Evolutionary conservation across 345 rosid species (phyloP).

Genomic region (Populus alba): DNA sequence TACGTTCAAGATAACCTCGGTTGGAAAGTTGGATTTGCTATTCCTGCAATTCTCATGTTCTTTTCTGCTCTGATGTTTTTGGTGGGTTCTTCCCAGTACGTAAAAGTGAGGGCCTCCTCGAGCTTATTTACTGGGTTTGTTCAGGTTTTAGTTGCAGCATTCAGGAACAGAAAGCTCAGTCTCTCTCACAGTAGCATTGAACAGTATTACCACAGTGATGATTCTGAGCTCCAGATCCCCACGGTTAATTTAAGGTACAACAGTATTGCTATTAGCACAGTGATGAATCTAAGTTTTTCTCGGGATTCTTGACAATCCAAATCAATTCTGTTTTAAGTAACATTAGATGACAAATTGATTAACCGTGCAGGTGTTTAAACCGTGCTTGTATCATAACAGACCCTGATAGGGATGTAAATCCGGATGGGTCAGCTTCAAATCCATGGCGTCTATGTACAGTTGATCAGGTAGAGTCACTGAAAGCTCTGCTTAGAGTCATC

Average conservation of each 20-base stretch:
- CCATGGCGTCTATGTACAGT: constrained; percentile 44
- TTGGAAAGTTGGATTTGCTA: neutral
- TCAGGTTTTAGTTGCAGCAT: neutral
- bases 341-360: no score
- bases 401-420: neutral
- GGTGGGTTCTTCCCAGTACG: neutral
- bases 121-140: neutral
- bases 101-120: neutral
- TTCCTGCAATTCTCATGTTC: neutral
- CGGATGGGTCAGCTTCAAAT: neutral
- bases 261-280: neutral
- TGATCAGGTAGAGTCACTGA: constrained; percentile 43
- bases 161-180: neutral
- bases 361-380: neutral
- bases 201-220: neutral
- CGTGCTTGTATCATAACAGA: neutral
- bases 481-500: constrained; percentile 31
- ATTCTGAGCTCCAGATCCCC: neutral
- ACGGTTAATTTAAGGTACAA: neutral
- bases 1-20: neutral
- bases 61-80: neutral
- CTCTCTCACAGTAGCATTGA: neutral
- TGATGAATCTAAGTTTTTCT: neutral
- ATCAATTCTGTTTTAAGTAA: neutral
- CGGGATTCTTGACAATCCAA: neutral